phyloP scores from a whole-genome alignment of 2,329 filamentous ascomycete species.

The Canariomyces notabilis region DNA sequence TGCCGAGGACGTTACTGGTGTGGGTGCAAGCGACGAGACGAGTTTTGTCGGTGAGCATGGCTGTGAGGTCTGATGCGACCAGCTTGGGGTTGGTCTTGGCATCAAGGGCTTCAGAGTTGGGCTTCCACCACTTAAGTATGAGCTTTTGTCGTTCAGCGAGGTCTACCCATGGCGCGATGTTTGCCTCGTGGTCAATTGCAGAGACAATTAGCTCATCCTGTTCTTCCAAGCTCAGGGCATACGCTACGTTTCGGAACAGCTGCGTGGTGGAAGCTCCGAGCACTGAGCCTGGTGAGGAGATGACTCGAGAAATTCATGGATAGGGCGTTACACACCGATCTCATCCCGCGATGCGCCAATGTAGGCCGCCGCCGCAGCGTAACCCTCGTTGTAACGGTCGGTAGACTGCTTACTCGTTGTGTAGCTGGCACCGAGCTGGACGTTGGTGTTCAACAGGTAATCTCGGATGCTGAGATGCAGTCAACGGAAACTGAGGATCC shows the following conservation, averaged over 20 bases:
- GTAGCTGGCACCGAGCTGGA: constrained; percentile 72
- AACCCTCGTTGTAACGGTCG: constrained; percentile 53
- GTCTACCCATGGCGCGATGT: constrained; percentile 68
- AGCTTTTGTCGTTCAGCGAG: constrained; percentile 58
- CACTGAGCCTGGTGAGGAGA: constrained; percentile 37
- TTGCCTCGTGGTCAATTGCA: constrained; percentile 71
- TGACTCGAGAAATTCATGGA: not conserved
- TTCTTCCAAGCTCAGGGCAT: constrained; percentile 45
- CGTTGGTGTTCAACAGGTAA: constrained; percentile 64
- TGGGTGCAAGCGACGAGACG: constrained; percentile 70
- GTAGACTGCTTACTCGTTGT: constrained; percentile 55
- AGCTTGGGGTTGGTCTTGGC: constrained; percentile 53
- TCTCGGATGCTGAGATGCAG: constrained; percentile 49
- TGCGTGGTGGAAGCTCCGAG: constrained; percentile 72
- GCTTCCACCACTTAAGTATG: constrained; percentile 65
- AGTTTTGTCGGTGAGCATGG: constrained; percentile 58
- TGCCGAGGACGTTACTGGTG: constrained; percentile 67
- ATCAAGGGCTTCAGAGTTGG: constrained; percentile 25
- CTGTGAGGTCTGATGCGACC: constrained; percentile 49
- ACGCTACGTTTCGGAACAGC: constrained; percentile 66
- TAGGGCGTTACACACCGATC: constrained; percentile 50
- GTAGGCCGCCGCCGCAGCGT: constrained; percentile 61
- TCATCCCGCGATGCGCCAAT: constrained; percentile 64
- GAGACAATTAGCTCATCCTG: constrained; percentile 68
- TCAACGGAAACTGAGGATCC: not conserved